Base-by-base conservation (phyloP, 306 rosid genomes). In the Quercus suber region DNA sequence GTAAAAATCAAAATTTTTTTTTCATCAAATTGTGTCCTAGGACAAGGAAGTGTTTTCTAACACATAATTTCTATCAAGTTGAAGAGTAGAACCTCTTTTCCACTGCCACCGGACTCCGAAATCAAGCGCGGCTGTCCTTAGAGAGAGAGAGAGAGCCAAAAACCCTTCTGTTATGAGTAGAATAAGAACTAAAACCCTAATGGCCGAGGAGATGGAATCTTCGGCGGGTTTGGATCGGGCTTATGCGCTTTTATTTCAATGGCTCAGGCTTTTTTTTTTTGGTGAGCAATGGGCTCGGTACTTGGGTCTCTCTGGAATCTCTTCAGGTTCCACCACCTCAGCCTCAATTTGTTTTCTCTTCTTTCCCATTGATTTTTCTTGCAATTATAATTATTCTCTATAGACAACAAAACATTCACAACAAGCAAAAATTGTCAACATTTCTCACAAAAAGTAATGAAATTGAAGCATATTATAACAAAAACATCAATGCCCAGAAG, bases 281-380 rank as follows among this genome's bases (percentile, higher is more conserved):
- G 41, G 51, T 18, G 33, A 8, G 51, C 2, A 9, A 6, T 7
- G 71, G 71, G 15, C 71, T 14, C 51, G 0, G 37, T 4, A 31
- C 21, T 71, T 75, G 17, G 97, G 93, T 81, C 99, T 91, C 86
- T 91, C 98, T 3, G 90, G 80, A 65, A 97, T 89, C 79, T 87
- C 87, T 0, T 80, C 73, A 27, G 77, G 70, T 4, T 79, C 85
- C 20, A 55, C 76, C 20, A 63, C 82, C 72, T 80, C 80, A 0
- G 82, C 55, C 67, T 95, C 98, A 30, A 75, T 84, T 49, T 86
- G 98, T 73, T 95, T 95, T 84, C 99, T 89, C 94, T 95, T 95
- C 91, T 90, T 95, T 43, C 81, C 98, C 99, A 90, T 91, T 33
- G 41, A 71, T 41, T 52, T 2, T 27, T 52, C 37, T 13, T 27